Evolutionary conservation across 148 eudicot genomes (phyloP).

Genomic region (Silene conica): DNA sequence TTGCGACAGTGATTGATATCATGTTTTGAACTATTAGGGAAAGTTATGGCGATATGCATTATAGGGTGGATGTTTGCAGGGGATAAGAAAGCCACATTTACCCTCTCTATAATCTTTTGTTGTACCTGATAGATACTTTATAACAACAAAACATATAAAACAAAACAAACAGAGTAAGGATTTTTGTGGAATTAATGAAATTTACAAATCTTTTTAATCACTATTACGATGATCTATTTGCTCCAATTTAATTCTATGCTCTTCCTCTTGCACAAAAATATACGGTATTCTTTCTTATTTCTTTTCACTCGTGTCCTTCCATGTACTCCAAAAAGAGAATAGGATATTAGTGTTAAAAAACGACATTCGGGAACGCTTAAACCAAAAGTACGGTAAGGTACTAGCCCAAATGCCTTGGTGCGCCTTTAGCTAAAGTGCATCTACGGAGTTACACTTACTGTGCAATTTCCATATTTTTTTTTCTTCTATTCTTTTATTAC

Average conservation of each 20-base stretch:
- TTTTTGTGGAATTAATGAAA: too few relatives aligned
- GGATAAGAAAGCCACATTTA: background rate
- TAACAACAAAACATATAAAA: background rate
- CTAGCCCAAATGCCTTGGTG: background rate
- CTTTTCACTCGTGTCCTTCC: too few relatives aligned
- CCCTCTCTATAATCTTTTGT: background rate
- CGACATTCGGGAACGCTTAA: background rate
- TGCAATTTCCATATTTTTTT: background rate
- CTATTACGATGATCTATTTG: too few relatives aligned
- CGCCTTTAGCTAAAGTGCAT: too few relatives aligned
- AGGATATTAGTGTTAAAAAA: too few relatives aligned
- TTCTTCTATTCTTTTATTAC: background rate
- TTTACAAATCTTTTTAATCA: too few relatives aligned
- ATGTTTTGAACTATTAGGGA: background rate
- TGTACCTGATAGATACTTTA: too few relatives aligned
- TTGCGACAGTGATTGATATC: background rate
- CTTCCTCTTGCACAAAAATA: too few relatives aligned
- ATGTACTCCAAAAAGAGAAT: too few relatives aligned
- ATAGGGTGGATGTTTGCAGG: background rate
- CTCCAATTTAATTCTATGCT: too few relatives aligned
- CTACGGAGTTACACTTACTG: background rate
- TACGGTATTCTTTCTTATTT: too few relatives aligned
- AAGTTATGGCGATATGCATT: background rate
- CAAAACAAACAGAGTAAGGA: too few relatives aligned
- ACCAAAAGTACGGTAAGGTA: background rate